Evolutionary conservation across 176 grass and related monocot species (phyloP), one percentile per base, ranked within the genome.

Genomic region (Oryza australiensis): DNA sequence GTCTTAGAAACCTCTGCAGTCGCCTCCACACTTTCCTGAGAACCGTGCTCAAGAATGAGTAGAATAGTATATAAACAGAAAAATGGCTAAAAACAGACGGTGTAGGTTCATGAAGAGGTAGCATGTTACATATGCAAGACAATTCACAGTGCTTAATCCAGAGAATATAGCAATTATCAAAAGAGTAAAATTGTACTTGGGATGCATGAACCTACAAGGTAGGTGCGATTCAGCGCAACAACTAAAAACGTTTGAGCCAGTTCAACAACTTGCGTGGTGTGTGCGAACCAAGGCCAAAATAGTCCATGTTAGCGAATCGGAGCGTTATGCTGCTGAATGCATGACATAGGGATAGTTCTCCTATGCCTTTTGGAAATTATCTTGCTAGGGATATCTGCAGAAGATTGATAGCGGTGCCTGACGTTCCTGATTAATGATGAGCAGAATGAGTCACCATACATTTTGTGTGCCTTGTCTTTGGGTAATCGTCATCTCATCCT

Each of bases 1-100:
- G 93, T 95, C 82, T 99, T 99, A 26, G 91, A 88, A 75, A 99
- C 96, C 78, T 99, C 96, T 64, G 91, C 87, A 1, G 93, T 99
- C 35, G 96, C 96, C 65, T 95, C 96, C 18, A 93, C 93, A 65
- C 68, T 93, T 53, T 95, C 93, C 96, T 99, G 89, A 66, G 49
- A 82, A 46, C 35, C 87, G 77, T 74, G 26, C 3, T 24, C 43
- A 80, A 48, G 2, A 62, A 64, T 57, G 6, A 57, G 46, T 12
- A 2, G 68, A 64, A n/a, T 20, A 57, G 46, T 9, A 5, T 72
- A 75, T 29, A 62, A 37, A 62, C 10, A 53, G 7, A 40, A 24
- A 71, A 76, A 16, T 41, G 12, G 55, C 11, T 40, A 26, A 10
- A 26, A n/a, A 70, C 42, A 73, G 20, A 49, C 1, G 5, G 16